These are phyloP conservation scores for Trichoderma atroviride DNA, from an alignment of 2,329 filamentous ascomycete species.

Conservation along the genomic window DNA sequence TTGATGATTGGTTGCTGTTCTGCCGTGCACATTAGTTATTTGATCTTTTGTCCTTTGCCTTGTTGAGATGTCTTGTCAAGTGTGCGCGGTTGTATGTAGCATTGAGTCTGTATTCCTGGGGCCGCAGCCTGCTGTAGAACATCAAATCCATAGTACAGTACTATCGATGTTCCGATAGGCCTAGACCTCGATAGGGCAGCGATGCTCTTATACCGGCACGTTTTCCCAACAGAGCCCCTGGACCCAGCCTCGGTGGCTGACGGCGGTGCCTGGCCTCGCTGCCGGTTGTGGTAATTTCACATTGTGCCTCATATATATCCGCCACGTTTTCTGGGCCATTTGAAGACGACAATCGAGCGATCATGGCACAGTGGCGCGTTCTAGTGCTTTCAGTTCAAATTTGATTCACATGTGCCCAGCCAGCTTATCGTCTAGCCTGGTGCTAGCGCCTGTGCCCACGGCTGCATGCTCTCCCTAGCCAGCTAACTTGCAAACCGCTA, in stretches of 20 bases:
- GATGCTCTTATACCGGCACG: neutral
- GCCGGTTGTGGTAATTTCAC: neutral
- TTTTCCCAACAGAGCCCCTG: neutral
- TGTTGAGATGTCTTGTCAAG: neutral
- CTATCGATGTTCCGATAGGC: neutral
- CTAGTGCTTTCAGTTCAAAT: neutral
- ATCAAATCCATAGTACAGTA: neutral
- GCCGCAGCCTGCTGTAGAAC: neutral
- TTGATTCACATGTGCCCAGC: neutral
- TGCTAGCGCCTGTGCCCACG: neutral
- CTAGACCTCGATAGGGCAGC: neutral
- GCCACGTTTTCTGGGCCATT: neutral
- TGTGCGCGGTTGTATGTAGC: neutral
- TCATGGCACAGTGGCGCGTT: neutral
- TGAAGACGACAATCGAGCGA: neutral
- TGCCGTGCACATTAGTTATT: neutral
- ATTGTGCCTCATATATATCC: neutral
- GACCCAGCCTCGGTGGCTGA: constrained; percentile 4
- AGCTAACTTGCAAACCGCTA: neutral
- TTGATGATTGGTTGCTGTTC: neutral
- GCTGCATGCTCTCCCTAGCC: neutral
- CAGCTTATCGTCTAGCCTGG: neutral
- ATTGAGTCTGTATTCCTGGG: neutral
- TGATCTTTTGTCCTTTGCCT: neutral
- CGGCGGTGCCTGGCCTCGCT: neutral